Evolutionary conservation across 2,329 filamentous ascomycete genomes (phyloP).

Genomic region (Akanthomyces dipterigenus): DNA sequence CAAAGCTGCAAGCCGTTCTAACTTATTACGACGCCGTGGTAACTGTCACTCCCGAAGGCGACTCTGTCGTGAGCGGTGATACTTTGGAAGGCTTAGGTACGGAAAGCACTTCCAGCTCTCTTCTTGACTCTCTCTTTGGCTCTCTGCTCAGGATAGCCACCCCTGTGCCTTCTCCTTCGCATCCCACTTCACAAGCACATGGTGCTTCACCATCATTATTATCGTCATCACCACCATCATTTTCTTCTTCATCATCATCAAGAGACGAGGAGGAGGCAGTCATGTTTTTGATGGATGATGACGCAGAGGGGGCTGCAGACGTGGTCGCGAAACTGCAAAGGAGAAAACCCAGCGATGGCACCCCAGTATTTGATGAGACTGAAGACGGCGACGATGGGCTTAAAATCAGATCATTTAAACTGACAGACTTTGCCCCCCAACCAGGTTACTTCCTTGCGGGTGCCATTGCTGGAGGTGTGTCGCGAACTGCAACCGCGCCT

Average conservation of each 20-base stretch:
- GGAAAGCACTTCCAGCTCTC: slow-evolving; percentile 48
- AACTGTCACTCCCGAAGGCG: slow-evolving; percentile 86
- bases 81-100: slow-evolving; percentile 92
- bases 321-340: slow-evolving; percentile 3
- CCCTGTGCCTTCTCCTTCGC: slow-evolving; percentile 31
- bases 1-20: slow-evolving; percentile 73
- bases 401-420: slow-evolving; percentile 31
- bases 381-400: slow-evolving; percentile 26
- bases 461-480: slow-evolving; percentile 88
- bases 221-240: background rate
- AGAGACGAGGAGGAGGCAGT: slow-evolving; percentile 14
- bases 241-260: slow-evolving; percentile 2
- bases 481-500: slow-evolving; percentile 89
- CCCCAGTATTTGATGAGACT: slow-evolving; percentile 15
- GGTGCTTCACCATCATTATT: slow-evolving; percentile 6
- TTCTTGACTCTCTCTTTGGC: slow-evolving; percentile 69
- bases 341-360: slow-evolving; percentile 23
- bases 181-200: slow-evolving; percentile 15
- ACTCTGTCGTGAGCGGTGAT: slow-evolving; percentile 87
- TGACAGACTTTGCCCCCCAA: slow-evolving; percentile 68
- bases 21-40: slow-evolving; percentile 89
- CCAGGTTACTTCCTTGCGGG: slow-evolving; percentile 97
- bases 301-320: background rate
- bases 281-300: slow-evolving; percentile 13
- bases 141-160: slow-evolving; percentile 63